Evolutionary conservation across 1,284 basidiomycete genomes (phyloP).

Genomic region (Cystobasidium sp.): DNA sequence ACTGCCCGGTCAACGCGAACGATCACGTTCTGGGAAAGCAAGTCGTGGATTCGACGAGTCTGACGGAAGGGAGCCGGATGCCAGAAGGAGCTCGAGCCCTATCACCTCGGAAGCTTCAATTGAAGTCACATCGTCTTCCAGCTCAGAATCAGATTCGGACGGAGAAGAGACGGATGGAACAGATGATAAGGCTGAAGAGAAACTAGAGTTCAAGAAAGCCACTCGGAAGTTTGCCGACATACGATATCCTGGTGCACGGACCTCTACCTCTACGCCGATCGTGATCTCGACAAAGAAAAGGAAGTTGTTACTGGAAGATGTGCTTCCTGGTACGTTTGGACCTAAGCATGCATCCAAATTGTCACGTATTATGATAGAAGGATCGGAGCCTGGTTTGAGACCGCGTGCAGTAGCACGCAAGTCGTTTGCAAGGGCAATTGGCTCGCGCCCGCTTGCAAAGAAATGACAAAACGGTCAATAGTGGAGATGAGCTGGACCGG

Average conservation of each 20-base stretch:
- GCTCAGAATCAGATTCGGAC: slow-evolving; percentile 28
- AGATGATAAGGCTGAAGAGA: slow-evolving; percentile 13
- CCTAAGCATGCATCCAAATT: neutral
- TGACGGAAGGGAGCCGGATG: neutral
- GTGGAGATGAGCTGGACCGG: neutral
- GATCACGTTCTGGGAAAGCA: neutral
- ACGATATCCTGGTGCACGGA: neutral
- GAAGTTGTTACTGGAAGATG: slow-evolving; percentile 1
- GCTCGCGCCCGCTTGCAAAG: slow-evolving; percentile 18
- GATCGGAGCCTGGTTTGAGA: neutral
- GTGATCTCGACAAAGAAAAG: slow-evolving; percentile 4
- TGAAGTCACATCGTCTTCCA: neutral
- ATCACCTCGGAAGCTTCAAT: neutral
- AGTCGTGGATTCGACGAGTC: neutral
- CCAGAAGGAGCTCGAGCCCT: neutral
- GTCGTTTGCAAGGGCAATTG: slow-evolving; percentile 22
- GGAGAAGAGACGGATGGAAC: slow-evolving; percentile 24
- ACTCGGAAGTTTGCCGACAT: slow-evolving; percentile 4
- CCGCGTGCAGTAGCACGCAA: slow-evolving; percentile 21
- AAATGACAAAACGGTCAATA: neutral
- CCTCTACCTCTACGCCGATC: neutral
- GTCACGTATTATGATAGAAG: neutral
- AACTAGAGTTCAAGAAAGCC: slow-evolving; percentile 18
- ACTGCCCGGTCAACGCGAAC: neutral
- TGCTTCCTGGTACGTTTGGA: slow-evolving; percentile 4